Percentiles rank a stretch among this genome's conserved stretches.
Conservation (phyloP, 345 rosid species). For the Psidium friedrichsthalianum region DNA sequence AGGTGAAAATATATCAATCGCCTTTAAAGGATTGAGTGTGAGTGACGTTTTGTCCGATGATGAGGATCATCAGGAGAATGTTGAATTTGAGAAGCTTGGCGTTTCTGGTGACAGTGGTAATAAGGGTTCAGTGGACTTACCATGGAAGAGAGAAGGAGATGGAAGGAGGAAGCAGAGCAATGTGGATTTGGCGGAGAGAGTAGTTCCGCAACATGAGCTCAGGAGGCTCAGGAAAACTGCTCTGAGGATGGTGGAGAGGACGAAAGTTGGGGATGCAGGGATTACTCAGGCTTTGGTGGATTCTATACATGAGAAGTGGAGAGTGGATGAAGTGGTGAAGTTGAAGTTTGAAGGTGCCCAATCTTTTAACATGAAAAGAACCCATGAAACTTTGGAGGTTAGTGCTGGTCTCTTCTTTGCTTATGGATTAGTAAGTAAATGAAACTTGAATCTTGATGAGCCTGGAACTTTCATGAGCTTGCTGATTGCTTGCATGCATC, state of each 20-base stretch:
- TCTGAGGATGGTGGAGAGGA: slow-evolving; percentile 75
- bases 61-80: slow-evolving; percentile 1
- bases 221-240: slow-evolving; percentile 64
- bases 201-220: slow-evolving; percentile 63
- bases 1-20: neutral
- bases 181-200: slow-evolving; percentile 41
- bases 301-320: slow-evolving; percentile 69
- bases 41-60: slow-evolving; percentile 1
- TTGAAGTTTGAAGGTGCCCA: slow-evolving; percentile 64
- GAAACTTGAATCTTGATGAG: neutral
- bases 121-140: neutral
- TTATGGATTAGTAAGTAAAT: neutral
- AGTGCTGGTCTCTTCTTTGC: slow-evolving; percentile 8
- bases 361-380: slow-evolving; percentile 73
- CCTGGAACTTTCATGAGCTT: neutral
- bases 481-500: neutral
- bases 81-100: neutral
- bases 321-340: slow-evolving; percentile 72
- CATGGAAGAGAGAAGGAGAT: neutral
- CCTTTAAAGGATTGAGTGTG: neutral
- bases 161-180: slow-evolving; percentile 23
- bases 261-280: slow-evolving; percentile 70
- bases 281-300: slow-evolving; percentile 64
- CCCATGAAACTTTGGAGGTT: slow-evolving; percentile 77
- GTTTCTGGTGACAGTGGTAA: neutral